A percentile compares a stretch with the other conserved stretches of the same genome.
Conservation (phyloP, 179 eudicot genomes). For the Spinacia oleracea region DNA sequence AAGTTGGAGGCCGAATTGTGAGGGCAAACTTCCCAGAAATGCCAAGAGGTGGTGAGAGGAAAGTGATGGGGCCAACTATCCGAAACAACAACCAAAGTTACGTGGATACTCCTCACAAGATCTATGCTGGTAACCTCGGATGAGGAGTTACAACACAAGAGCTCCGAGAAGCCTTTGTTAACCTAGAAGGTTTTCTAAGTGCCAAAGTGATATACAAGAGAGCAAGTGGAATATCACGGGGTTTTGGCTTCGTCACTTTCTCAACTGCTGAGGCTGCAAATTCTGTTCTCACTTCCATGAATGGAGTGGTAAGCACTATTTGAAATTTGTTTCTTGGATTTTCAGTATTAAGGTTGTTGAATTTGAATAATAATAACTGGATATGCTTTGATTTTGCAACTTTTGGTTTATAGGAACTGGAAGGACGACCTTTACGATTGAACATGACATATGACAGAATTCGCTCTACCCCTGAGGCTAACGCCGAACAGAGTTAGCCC, state of each 20-base stretch:
- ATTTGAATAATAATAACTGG: background rate
- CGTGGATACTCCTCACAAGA: conserved; percentile 81
- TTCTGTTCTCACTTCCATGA: conserved; percentile 63
- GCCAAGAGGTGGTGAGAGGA: conserved; percentile 81
- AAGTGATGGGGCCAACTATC: conserved; percentile 58
- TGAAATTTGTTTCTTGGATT: background rate
- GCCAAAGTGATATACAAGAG: conserved; percentile 82
- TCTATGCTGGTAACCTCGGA: conserved; percentile 84
- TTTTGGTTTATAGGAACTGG: conserved; percentile 51
- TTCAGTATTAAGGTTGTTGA: background rate
- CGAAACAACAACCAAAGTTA: conserved; percentile 52
- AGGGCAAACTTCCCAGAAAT: conserved; percentile 95
- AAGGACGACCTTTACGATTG: conserved; percentile 77
- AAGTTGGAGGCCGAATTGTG: conserved; percentile 78
- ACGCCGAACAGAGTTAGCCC: conserved; percentile 29
- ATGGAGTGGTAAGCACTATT: conserved; percentile 62
- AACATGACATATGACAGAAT: conserved; percentile 53
- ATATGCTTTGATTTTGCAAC: background rate
- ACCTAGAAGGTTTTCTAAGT: conserved; percentile 65
- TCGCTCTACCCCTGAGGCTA: conserved; percentile 28
- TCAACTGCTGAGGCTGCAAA: conserved; percentile 60
- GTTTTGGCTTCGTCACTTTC: conserved; percentile 81
- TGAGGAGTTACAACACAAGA: conserved; percentile 69
- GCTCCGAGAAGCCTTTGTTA: conserved; percentile 62
- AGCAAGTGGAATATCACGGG: conserved; percentile 49